phyloP scores from a whole-genome alignment of 371 early-diverging fungal species.

The Smittium mucronatum region DNA sequence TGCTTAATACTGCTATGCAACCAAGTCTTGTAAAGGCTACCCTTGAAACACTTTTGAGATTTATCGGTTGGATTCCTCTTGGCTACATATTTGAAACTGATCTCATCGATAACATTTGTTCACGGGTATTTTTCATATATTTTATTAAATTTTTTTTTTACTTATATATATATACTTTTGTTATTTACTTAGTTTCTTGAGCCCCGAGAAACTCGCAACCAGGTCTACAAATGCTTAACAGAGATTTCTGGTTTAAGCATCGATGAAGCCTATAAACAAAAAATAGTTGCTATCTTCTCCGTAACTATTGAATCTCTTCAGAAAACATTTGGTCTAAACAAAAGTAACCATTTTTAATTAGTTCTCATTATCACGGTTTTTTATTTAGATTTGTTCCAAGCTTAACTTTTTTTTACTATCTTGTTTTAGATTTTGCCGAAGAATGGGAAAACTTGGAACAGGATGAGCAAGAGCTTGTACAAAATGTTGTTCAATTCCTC shows the following conservation, averaged over 20 bases:
- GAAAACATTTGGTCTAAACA: conserved; percentile 22
- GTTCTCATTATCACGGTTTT: neutral
- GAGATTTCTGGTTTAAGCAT: conserved; percentile 80
- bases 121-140: conserved; percentile 29
- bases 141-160: neutral
- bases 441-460: conserved; percentile 71
- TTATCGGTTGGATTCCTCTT: conserved; percentile 94
- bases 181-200: conserved; percentile 50
- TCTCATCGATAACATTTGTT: conserved; percentile 71
- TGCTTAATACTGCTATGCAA: conserved; percentile 82
- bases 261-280: conserved; percentile 59
- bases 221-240: conserved; percentile 85
- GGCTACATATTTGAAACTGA: conserved; percentile 94
- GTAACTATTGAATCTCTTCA: conserved; percentile 49
- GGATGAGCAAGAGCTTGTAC: conserved; percentile 82
- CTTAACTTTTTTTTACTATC: conserved; percentile 1
- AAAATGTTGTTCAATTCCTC: conserved; percentile 75
- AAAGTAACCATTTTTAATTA: conserved; percentile 3
- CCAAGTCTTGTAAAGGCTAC: conserved; percentile 82
- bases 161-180: neutral
- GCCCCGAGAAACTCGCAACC: conserved; percentile 74
- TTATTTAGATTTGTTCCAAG: conserved; percentile 46
- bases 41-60: conserved; percentile 81
- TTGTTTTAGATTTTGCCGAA: conserved; percentile 48
- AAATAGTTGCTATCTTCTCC: conserved; percentile 67